Base-by-base conservation (phyloP, 75 land plant species). In the Cupressus sempervirens region DNA sequence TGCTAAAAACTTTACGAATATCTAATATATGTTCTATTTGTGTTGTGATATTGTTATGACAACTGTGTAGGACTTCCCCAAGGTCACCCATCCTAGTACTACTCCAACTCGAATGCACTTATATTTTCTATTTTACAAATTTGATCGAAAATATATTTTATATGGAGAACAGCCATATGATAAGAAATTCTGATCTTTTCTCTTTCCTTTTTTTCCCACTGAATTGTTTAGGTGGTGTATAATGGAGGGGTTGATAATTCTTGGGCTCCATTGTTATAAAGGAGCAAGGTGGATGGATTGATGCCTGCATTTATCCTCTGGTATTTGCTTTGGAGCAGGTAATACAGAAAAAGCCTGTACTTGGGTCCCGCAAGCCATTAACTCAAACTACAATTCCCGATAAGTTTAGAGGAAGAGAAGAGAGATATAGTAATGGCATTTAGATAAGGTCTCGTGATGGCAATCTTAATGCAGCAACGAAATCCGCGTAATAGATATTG, bases 361-460 rank as follows among this genome's bases (percentile, higher is more conserved):
- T n/a, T 2, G 81, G 81, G 41, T 48, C 81, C 81, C 52, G 67
- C 74, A 32, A 26, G n/a, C 81, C 50, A 79, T 79, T 79, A 79
- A 45, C 45, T 26, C 81, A 23, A 23, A 20, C n/a, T 79, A 14
- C 48, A 77, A 41, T 77, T 77, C 48, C 45, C 80, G 43, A n/a
- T 45, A 79, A 79, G n/a, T 30, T 62, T 32, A 32, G 13, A n/a
- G 5, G 46, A 79, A 79, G 46, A 45, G 81, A 40, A 50, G 48
- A 20, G 80, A 70, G 30, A 70, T 70, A 70, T 30, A 72, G 74
- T 72, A 30, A 40, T 18, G 81, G 46, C n/a, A 43, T 79, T 43
- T 11, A 79, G 81, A 79, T 79, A 79, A 79, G 81, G 81, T 79
- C 81, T 79, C 81, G 81, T 79, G 81, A 79, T n/a, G 29, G 29